A percentile compares a stretch with the other conserved stretches of the same genome.
Evolutionary conservation across 2,329 filamentous ascomycete species (phyloP).

Genomic region (Ophiostoma ulmi): DNA sequence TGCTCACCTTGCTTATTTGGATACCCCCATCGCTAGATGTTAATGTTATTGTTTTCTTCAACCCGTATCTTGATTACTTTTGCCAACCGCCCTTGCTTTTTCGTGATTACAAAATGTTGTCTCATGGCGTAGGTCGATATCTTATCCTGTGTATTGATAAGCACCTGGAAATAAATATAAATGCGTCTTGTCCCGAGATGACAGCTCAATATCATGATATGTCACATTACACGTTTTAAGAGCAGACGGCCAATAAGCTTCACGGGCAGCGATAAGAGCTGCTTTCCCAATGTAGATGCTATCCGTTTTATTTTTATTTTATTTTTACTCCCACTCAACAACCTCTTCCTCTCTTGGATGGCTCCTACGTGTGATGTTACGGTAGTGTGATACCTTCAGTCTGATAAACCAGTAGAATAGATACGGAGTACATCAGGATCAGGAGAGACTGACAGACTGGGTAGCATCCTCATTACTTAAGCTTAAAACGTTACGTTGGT

Average conservation of each 20-base stretch:
- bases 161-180: neutral
- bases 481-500: conserved; percentile 15
- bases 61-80: no score
- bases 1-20: neutral
- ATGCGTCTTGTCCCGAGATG: neutral
- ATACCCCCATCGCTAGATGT: neutral
- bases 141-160: neutral
- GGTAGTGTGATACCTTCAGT: neutral
- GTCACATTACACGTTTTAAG: neutral
- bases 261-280: neutral
- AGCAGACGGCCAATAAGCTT: neutral
- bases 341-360: neutral
- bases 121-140: no score
- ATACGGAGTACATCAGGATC: neutral
- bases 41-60: no score
- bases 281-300: neutral
- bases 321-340: no score
- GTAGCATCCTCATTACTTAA: neutral
- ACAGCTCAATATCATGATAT: neutral
- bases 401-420: no score
- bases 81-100: no score
- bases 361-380: conserved; percentile 11
- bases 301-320: neutral
- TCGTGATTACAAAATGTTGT: no score
- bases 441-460: neutral